Evolutionary conservation across 2,329 filamentous ascomycete species (phyloP).

Genomic region (Apiospora koreana): DNA sequence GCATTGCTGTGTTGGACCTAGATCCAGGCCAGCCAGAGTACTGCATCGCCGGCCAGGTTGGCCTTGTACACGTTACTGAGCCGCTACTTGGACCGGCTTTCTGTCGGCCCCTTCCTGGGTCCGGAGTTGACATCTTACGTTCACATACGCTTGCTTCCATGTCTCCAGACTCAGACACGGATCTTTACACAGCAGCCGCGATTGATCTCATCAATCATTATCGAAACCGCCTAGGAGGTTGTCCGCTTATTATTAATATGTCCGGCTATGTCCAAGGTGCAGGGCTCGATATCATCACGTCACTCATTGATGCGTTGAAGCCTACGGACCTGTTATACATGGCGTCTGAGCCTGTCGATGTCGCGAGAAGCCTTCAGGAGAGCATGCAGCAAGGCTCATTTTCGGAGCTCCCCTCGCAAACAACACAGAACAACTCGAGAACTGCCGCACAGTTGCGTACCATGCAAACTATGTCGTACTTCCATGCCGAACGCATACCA

Average conservation of each 20-base stretch:
- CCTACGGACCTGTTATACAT: conserved; percentile 69
- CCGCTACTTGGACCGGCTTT: conserved; percentile 70
- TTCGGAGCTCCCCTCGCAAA: conserved; percentile 57
- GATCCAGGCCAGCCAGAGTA: conserved; percentile 80
- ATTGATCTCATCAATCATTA: conserved; percentile 64
- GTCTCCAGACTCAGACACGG: conserved; percentile 65
- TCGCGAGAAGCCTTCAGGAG: conserved; percentile 49
- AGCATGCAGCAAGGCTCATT: conserved; percentile 39
- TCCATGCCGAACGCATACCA: conserved; percentile 49
- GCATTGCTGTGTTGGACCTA: conserved; percentile 67
- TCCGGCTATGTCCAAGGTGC: conserved; percentile 74
- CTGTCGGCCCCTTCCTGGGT: conserved; percentile 51
- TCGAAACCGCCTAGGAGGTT: conserved; percentile 42
- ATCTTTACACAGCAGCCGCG: conserved; percentile 66
- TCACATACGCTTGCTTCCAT: conserved; percentile 68
- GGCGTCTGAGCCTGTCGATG: conserved; percentile 62
- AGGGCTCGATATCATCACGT: conserved; percentile 64
- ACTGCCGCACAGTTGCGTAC: conserved; percentile 66
- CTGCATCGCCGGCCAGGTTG: conserved; percentile 67
- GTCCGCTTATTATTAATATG: conserved; percentile 71
- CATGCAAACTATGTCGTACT: conserved; percentile 82
- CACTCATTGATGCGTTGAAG: conserved; percentile 53
- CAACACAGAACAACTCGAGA: conserved; percentile 54
- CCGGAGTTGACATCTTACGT: conserved; percentile 48
- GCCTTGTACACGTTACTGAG: conserved; percentile 60